A percentile compares a stretch with the other conserved stretches of the same genome.
These are phyloP conservation scores for Clonostachys sp. DNA, from an alignment of 2,329 filamentous ascomycete genomes.

Conservation along the genomic window DNA sequence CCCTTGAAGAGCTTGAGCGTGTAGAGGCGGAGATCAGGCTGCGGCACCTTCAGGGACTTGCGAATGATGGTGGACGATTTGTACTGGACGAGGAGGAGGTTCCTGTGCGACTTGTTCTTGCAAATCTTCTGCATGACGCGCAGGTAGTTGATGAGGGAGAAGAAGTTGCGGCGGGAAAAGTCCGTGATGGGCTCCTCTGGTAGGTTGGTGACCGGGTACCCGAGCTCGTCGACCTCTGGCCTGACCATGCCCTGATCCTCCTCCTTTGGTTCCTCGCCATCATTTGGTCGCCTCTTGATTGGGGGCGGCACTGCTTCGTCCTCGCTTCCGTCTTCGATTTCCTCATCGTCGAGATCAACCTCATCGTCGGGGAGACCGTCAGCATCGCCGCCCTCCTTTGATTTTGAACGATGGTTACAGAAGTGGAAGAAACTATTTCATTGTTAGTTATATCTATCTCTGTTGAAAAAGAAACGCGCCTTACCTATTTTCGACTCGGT, in stretches of 20 bases:
- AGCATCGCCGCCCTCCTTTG: constrained; percentile 19
- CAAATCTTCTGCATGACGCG: constrained; percentile 97
- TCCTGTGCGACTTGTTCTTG: constrained; percentile 91
- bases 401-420: constrained; percentile 66
- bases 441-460: constrained; percentile 5
- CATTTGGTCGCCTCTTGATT: constrained; percentile 51
- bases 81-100: constrained; percentile 89
- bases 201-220: constrained; percentile 68
- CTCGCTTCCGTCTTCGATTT: constrained; percentile 47
- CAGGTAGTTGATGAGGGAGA: constrained; percentile 90
- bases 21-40: constrained; percentile 83
- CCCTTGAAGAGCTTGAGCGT: constrained; percentile 98
- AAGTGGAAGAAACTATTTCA: constrained; percentile 77
- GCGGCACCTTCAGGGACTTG: constrained; percentile 86
- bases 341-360: constrained; percentile 18
- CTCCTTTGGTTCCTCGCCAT: constrained; percentile 10
- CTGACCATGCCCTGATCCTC: constrained; percentile 29
- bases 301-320: constrained; percentile 83
- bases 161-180: constrained; percentile 93
- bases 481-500: constrained; percentile 77
- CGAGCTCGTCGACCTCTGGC: constrained; percentile 79
- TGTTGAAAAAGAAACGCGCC: constrained; percentile 2
- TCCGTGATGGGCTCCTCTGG: constrained; percentile 76
- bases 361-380: constrained; percentile 20
- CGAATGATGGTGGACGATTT: constrained; percentile 90